Evolutionary conservation across 75 land plant species (phyloP), one percentile per base, ranked within the genome.

Genomic region (Sequoia sempervirens): DNA sequence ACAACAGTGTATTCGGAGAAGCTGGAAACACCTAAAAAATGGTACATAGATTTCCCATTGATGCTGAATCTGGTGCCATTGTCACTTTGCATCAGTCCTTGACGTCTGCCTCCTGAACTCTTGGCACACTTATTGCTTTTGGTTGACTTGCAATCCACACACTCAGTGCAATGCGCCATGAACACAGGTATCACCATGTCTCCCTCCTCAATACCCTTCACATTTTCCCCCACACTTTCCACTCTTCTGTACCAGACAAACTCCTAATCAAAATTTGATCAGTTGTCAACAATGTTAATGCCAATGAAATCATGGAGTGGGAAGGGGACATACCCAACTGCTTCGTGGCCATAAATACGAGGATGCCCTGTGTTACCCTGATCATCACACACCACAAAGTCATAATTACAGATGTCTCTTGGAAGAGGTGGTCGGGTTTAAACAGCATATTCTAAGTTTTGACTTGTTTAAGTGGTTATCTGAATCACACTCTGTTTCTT

Each of bases 271-370:
- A 11, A 47, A 47, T 47, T 47, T 12, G 13, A 47, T 10, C 52
- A 47, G 12, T 47, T 47, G 52, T 23, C 0, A 7, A 68, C 10
- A 70, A 70, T 70, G 32, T 40, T 40, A 68, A 37, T 32, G 30
- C 15, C 32, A 76, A 13, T n/a, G 56, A 79, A 52, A n/a, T 11
- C 20, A 82, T 64, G 66, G 3, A 73, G 20, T 34, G 75, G 72
- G 23, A 43, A 26, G 18, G 7, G 56, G n/a, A 14, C 40, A 79
- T 91, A 96, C 98, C 98, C 96, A 54, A 88, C 85, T 26, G 92
- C 96, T 76, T 96, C 98, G 56, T 96, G 98, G 52, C 98, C 98
- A 28, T 93, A 84, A 72, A 96, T 91, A 64, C 93, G 87, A 9
- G 98, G 98, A 79, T 89, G 93, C 6, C 12, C 4, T 32, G 14